A percentile compares a stretch with the other conserved stretches of the same genome.
Evolutionary conservation across 2,329 filamentous ascomycete species (phyloP).

Genomic region (Cladobotryum protrusum): DNA sequence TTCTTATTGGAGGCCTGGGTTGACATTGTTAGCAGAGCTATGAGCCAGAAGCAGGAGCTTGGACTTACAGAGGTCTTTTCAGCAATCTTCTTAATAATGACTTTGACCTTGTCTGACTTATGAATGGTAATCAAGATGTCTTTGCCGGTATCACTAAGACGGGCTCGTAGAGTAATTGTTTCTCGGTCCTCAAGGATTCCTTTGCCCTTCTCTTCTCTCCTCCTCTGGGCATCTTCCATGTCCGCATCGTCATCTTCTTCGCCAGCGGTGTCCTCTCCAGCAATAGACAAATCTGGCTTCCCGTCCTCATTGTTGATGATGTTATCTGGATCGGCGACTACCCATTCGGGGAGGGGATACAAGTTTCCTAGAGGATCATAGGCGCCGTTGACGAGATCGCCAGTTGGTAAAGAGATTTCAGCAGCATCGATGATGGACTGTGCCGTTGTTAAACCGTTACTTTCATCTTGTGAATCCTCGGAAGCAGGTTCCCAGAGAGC

Average conservation of each 20-base stretch:
- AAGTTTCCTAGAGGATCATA: constrained; percentile 67
- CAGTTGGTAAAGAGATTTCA: constrained; percentile 68
- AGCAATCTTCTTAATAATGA: constrained; percentile 55
- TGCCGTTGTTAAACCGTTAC: constrained; percentile 53
- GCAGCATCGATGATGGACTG: constrained; percentile 76
- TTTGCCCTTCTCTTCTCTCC: constrained; percentile 55
- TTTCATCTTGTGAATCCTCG: constrained; percentile 30
- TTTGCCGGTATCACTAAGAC: constrained; percentile 60
- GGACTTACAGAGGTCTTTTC: constrained; percentile 56
- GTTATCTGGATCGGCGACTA: constrained; percentile 61
- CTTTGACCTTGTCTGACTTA: constrained; percentile 58
- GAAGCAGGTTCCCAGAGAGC: constrained; percentile 55
- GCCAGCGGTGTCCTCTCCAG: constrained; percentile 32
- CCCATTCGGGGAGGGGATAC: constrained; percentile 62
- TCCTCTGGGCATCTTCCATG: constrained; percentile 30
- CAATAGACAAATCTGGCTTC: constrained; percentile 29
- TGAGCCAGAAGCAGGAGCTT: background rate
- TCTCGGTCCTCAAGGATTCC: constrained; percentile 46
- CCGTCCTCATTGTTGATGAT: constrained; percentile 33
- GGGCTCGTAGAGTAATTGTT: constrained; percentile 51
- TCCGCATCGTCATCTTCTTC: constrained; percentile 30
- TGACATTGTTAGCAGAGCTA: background rate
- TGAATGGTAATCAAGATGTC: constrained; percentile 55
- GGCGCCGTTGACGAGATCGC: constrained; percentile 62
- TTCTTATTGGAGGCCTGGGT: constrained; percentile 46